Evolutionary conservation across 176 grass and related monocot species (phyloP).

Genomic region (Miscanthus lutarioriparius): DNA sequence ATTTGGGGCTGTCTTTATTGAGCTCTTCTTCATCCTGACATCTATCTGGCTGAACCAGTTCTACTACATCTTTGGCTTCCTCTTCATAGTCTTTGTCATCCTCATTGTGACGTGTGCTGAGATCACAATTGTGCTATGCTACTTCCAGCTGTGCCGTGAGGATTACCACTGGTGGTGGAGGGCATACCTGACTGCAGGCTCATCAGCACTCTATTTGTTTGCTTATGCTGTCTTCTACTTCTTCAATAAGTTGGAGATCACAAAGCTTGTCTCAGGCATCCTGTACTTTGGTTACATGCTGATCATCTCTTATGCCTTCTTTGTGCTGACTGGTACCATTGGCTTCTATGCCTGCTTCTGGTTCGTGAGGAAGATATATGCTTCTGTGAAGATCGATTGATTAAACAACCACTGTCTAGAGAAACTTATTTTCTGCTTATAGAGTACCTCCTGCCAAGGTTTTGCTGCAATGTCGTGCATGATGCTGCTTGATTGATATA

Average conservation of each 20-base stretch:
- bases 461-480: slow-evolving; percentile 18
- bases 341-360: slow-evolving; percentile 86
- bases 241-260: slow-evolving; percentile 83
- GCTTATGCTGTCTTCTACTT: slow-evolving; percentile 79
- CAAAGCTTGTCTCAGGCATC: slow-evolving; percentile 70
- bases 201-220: slow-evolving; percentile 72
- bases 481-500: slow-evolving; percentile 27
- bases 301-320: slow-evolving; percentile 78
- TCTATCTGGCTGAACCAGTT: slow-evolving; percentile 83
- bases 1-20: slow-evolving; percentile 76
- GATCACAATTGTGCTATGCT: slow-evolving; percentile 78
- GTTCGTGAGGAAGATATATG: slow-evolving; percentile 80
- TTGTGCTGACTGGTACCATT: slow-evolving; percentile 75
- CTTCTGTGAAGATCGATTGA: slow-evolving; percentile 80
- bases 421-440: slow-evolving; percentile 14
- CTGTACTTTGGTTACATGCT: slow-evolving; percentile 88
- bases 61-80: slow-evolving; percentile 84
- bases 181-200: slow-evolving; percentile 67
- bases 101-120: slow-evolving; percentile 72
- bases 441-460: slow-evolving; percentile 27
- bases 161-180: slow-evolving; percentile 91
- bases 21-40: slow-evolving; percentile 87
- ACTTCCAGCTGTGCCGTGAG: slow-evolving; percentile 84
- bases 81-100: slow-evolving; percentile 76
- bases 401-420: slow-evolving; percentile 12